Conservation (phyloP, 257 asterid species). For the Jasminum sambac region DNA sequence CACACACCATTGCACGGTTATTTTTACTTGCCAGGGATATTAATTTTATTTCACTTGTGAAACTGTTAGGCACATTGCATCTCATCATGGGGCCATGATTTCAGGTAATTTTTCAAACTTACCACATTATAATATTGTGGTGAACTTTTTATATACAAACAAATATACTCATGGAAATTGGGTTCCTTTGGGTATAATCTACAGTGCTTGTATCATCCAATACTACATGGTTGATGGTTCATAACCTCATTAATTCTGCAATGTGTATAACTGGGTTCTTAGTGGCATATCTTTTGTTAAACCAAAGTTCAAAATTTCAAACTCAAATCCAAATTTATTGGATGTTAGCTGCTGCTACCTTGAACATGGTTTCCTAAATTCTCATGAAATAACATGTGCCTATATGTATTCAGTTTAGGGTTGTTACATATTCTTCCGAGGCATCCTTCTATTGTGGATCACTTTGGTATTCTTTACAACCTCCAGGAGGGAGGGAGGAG, state of each 20-base stretch:
- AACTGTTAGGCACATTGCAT: constrained; percentile 87
- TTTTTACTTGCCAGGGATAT: constrained; percentile 12
- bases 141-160: constrained; percentile 19
- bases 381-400: not conserved
- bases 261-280: not conserved
- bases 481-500: not conserved
- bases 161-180: constrained; percentile 18
- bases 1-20: not conserved
- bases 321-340: not conserved
- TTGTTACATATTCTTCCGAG: not conserved
- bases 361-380: not conserved
- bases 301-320: not conserved
- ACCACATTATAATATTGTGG: constrained; percentile 6
- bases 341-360: not conserved
- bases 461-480: not conserved
- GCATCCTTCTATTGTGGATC: not conserved
- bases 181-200: not conserved
- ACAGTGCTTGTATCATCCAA: not conserved
- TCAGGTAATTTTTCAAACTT: constrained; percentile 61
- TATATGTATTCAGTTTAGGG: not conserved
- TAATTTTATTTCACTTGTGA: constrained; percentile 25
- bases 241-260: not conserved
- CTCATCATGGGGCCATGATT: constrained; percentile 98
- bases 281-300: not conserved
- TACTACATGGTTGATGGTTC: not conserved